These are phyloP conservation scores for Chytriomyces hyalinus DNA, from an alignment of 192 early-diverging fungal genomes.

Conservation along the genomic window DNA sequence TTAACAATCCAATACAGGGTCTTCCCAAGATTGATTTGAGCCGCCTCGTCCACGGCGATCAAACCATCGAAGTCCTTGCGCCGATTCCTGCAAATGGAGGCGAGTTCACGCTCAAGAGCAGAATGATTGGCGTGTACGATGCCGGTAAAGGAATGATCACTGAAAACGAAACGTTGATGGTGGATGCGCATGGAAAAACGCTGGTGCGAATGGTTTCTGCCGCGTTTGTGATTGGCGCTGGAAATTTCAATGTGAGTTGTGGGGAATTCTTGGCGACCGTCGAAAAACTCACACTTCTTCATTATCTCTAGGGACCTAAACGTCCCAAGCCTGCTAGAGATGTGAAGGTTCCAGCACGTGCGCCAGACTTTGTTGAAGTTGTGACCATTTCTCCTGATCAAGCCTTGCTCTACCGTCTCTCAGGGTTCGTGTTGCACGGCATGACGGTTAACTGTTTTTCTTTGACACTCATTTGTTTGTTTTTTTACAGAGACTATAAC, in stretches of 20 bases:
- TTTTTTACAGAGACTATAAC: constrained; percentile 68
- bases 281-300: not conserved
- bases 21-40: constrained; percentile 71
- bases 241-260: constrained; percentile 65
- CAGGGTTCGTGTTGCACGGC: constrained; percentile 55
- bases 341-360: constrained; percentile 55
- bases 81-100: constrained; percentile 64
- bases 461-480: not conserved
- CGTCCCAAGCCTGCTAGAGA: constrained; percentile 60
- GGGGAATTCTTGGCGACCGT: not conserved
- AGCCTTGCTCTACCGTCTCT: constrained; percentile 75
- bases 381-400: constrained; percentile 55
- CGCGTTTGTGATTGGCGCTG: constrained; percentile 72
- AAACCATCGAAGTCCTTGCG: constrained; percentile 63
- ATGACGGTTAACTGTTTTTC: constrained; percentile 13
- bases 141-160: constrained; percentile 77
- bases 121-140: constrained; percentile 72
- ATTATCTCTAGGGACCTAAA: constrained; percentile 66
- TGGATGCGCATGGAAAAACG: constrained; percentile 47
- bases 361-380: constrained; percentile 62
- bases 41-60: constrained; percentile 78
- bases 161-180: constrained; percentile 60
- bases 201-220: constrained; percentile 54
- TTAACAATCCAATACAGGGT: constrained; percentile 50
- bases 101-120: constrained; percentile 60